Evolutionary conservation across 345 rosid genomes (phyloP).

Genomic region (Hibiscus tridactylites): DNA sequence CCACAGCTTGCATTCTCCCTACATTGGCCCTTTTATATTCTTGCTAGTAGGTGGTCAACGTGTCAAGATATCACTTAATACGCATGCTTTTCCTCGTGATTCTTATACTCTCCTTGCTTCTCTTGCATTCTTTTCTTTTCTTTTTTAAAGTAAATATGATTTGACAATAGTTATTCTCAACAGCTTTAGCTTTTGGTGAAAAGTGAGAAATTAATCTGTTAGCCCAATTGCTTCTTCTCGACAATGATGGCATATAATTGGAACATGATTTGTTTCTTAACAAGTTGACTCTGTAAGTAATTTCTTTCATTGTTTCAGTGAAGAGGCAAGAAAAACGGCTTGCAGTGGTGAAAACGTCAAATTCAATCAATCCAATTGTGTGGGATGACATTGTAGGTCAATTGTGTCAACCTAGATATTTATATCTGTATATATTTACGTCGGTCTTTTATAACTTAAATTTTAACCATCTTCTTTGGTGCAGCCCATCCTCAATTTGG

Average conservation of each 20-base stretch:
- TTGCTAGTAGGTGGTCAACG: background rate
- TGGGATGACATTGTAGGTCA: conserved; percentile 82
- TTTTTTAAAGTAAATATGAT: too few species aligned
- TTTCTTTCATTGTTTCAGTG: conserved; percentile 36
- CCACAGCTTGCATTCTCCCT: background rate
- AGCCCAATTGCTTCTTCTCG: background rate
- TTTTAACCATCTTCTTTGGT: conserved; percentile 25
- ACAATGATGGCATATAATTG: background rate
- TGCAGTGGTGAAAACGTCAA: conserved; percentile 63
- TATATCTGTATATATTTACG: background rate
- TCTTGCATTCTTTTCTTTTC: too few species aligned
- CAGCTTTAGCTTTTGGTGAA: background rate
- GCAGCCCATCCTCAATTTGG: conserved; percentile 89
- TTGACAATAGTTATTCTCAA: background rate
- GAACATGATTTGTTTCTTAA: background rate
- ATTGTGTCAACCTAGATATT: conserved; percentile 23
- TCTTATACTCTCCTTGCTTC: background rate
- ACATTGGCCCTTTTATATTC: background rate
- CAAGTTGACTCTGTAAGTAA: background rate
- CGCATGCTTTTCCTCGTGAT: background rate
- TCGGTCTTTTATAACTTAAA: background rate
- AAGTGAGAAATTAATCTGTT: background rate
- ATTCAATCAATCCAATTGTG: conserved; percentile 65
- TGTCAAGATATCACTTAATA: background rate
- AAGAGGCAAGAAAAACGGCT: conserved; percentile 71